Evolutionary conservation across 768 basidiomycete genomes (phyloP).

Genomic region (Auricularia heimuer): DNA sequence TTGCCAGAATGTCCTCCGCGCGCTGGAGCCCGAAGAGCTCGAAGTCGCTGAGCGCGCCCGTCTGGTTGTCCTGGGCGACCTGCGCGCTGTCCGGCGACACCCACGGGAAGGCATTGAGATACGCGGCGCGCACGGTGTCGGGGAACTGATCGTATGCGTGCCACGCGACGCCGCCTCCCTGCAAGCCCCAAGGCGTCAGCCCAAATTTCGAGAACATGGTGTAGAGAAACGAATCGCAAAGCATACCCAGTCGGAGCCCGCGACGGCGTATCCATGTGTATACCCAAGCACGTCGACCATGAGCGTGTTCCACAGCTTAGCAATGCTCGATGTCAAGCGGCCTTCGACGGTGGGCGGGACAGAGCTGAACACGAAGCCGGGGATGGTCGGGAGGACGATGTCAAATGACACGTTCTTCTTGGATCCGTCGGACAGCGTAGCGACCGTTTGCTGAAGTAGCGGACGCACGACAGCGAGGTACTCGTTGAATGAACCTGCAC

Average conservation of each 20-base stretch:
- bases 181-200: too few species aligned
- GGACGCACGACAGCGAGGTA: conserved; percentile 1
- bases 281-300: conserved; percentile 21
- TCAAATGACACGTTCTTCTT: conserved; percentile 5
- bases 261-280: conserved; percentile 12
- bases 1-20: background rate
- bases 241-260: conserved; percentile 18
- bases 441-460: background rate
- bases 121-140: too few species aligned
- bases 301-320: conserved; percentile 18
- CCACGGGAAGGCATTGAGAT: too few species aligned
- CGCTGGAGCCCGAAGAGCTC: conserved; percentile 2
- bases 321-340: conserved; percentile 12
- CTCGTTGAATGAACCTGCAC: conserved; percentile 3
- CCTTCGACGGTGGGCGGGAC: conserved; percentile 11
- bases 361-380: conserved; percentile 16
- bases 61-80: too few species aligned
- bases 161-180: too few species aligned
- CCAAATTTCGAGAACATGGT: too few species aligned
- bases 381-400: conserved; percentile 9
- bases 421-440: background rate
- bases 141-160: too few species aligned
- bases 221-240: background rate
- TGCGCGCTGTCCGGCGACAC: too few species aligned
- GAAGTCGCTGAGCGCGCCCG: conserved; percentile 1